Base-by-base conservation (phyloP, 1,139 yeast species). In the Scheffersomyces illinoinensis region DNA sequence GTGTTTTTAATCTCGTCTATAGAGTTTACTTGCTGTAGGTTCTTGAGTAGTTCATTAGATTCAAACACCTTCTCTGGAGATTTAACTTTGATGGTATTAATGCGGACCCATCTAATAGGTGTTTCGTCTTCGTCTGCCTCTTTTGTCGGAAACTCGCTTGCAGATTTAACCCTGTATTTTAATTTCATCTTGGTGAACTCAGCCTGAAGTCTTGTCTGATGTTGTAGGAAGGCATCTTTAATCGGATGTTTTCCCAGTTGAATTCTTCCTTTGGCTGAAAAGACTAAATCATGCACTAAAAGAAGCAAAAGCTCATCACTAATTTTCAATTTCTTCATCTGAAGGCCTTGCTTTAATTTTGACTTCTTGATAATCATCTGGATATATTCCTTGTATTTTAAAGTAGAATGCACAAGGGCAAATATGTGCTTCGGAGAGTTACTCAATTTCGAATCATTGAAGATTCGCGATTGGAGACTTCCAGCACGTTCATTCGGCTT, bases 211-310 rank as follows among this genome's bases (percentile, higher is more conserved):
- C 98, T 77, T 0, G 97, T 88, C 74, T 89, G 91, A 71, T 92
- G 89, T 60, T 85, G 82, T 57, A 95, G 76, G 18, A 95, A 81
- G 6, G 92, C 90, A 56, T 91, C 96, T 69, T 95, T 95, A 60
- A 92, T 81, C 0, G 95, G 91, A 61, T 90, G 93, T 67, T 93
- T 93, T 6, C 96, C 96, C 81, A 93, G 89, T 69, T 92, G 96
- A 59, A 95, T 90, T 62, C 98, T 77, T 10, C 97, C 97, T 43
- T 86, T 82, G 61, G 87, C 83, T 5, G 96, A 85, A 61, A 95
- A 83, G 7, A 95, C 73, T 59, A 93, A 76, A 75, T 95, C 99
- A 70, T 95, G 96, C 1, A 89, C 88, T 73, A 95, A 76, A 19
- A 95, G 75, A 56, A 86, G 64, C 1, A 91, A 84, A 57, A 91